Base-by-base conservation (phyloP, 345 rosid species). In the Gossypium arboreum region DNA sequence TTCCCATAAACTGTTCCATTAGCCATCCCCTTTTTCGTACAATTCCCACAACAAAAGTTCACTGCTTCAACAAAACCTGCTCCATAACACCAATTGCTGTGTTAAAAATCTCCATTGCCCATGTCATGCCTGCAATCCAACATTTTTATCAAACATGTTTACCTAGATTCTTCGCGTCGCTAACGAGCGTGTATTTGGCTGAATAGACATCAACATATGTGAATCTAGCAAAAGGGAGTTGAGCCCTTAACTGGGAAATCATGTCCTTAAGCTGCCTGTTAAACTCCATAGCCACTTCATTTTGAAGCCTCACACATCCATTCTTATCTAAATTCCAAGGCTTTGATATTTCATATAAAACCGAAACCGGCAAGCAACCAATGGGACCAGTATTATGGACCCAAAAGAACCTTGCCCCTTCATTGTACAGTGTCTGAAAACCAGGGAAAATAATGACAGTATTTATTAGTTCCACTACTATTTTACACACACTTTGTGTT, bases 361-460 rank as follows among this genome's bases (percentile, higher is more conserved):
- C 76, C 43, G 12, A 68, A 15, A 85, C 86, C 0, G 90, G 95
- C 87, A 87, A 86, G 84, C 92, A 91, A 22, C 98, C 95, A 1
- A 91, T 27, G 44, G 98, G 95, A 24, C 95, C 91, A 0, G 94
- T 90, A 81, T 90, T 93, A 75, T 93, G 97, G 66, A 93, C 83
- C 89, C 91, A 87, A 86, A 88, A 93, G 76, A 81, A 79, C 78
- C 93, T 91, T 66, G 94, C 97, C 50, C 93, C 95, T 87, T 89
- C 85, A 66, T 81, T 77, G 78, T 82, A 82, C 27, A 89, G 82
- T 78, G 68, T 68, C 97, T 90, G 84, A 79, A 57, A 73, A 78
- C 65, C 70, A 81, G 25, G 68, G 27, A 57, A 57, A 20, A 11
- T 77, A 50, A 9, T 10, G 51, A 39, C 43, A 6, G 29, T 2